Evolutionary conservation across 2,329 filamentous ascomycete species (phyloP).

Genomic region (Ceratocystis colombiana): DNA sequence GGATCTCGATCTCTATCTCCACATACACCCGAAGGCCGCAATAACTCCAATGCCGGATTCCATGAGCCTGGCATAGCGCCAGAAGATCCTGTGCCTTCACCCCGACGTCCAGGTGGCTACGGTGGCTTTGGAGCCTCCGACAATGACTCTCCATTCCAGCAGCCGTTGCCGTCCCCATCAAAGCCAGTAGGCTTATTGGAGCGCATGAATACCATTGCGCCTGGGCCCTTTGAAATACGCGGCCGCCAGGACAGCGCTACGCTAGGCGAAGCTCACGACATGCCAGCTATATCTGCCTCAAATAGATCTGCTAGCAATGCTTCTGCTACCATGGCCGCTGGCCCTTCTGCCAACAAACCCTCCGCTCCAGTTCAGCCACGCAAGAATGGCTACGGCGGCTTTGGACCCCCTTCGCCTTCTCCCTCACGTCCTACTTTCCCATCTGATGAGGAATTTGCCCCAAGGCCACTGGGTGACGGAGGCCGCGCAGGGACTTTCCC

Average conservation of each 20-base stretch:
- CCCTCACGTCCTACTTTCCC: conserved; percentile 26
- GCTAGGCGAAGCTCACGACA: conserved; percentile 26
- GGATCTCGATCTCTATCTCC: conserved; percentile 56
- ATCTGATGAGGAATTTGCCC: conserved; percentile 32
- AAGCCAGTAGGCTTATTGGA: conserved; percentile 40
- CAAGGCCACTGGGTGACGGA: conserved; percentile 34
- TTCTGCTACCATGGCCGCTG: conserved; percentile 28
- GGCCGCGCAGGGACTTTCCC: conserved; percentile 47
- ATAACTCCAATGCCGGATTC: conserved; percentile 38
- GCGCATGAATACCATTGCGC: conserved; percentile 55
- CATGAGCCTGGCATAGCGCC: conserved; percentile 40
- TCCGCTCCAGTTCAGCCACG: conserved; percentile 30
- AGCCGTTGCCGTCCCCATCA: conserved; percentile 41
- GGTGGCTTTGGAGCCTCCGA: conserved; percentile 38
- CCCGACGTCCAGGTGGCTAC: conserved; percentile 40
- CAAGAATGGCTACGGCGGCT: conserved; percentile 49
- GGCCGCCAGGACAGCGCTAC: conserved; percentile 30
- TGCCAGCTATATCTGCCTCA: conserved; percentile 30
- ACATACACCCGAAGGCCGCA: conserved; percentile 42
- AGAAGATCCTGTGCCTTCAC: conserved; percentile 36
- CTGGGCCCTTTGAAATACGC: conserved; percentile 53
- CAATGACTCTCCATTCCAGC: conserved; percentile 34
- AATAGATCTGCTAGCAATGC: conserved; percentile 29
- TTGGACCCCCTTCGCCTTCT: conserved; percentile 39
- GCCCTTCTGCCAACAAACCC: conserved; percentile 31